Percentiles rank a stretch among this genome's conserved stretches.
These are phyloP conservation scores for Jaminaea rosea DNA, from an alignment of 1,284 basidiomycete species.

Conservation along the genomic window DNA sequence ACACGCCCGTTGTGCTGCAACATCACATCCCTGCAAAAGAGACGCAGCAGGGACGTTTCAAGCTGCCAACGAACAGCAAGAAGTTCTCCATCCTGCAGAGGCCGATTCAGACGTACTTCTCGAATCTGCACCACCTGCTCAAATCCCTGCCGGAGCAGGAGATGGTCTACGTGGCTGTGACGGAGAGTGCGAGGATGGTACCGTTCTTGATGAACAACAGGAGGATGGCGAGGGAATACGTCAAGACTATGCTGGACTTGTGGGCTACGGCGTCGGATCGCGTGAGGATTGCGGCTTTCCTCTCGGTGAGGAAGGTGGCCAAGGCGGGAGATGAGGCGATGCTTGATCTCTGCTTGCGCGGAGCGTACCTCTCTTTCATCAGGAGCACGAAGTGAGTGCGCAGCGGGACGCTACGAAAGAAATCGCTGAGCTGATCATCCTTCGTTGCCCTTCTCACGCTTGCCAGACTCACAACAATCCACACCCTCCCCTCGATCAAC, in stretches of 20 bases:
- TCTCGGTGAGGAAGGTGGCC: conserved; percentile 74
- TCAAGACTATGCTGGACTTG: conserved; percentile 47
- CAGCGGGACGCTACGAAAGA: too few species aligned
- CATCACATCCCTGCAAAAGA: conserved; percentile 81
- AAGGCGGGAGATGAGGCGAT: conserved; percentile 71
- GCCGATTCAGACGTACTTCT: conserved; percentile 61
- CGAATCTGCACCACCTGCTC: conserved; percentile 36
- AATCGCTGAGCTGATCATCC: conserved; percentile 10
- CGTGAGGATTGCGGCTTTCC: conserved; percentile 76
- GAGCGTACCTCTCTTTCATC: conserved; percentile 73
- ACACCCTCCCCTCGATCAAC: conserved; percentile 86
- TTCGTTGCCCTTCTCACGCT: neutral
- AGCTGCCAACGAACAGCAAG: conserved; percentile 51
- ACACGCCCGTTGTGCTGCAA: conserved; percentile 77
- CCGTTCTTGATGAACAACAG: conserved; percentile 37
- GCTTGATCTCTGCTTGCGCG: conserved; percentile 77
- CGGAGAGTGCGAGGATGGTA: conserved; percentile 42
- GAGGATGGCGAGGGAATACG: conserved; percentile 32
- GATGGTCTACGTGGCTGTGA: conserved; percentile 55
- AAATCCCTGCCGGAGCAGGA: conserved; percentile 33
- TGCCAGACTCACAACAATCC: conserved; percentile 69
- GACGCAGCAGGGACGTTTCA: conserved; percentile 16
- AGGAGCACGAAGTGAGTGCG: conserved; percentile 55
- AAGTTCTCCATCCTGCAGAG: conserved; percentile 64
- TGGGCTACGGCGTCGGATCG: conserved; percentile 72